These are phyloP conservation scores for Aspergillus sp. DNA, from an alignment of 2,329 filamentous ascomycete genomes.

Conservation along the genomic window DNA sequence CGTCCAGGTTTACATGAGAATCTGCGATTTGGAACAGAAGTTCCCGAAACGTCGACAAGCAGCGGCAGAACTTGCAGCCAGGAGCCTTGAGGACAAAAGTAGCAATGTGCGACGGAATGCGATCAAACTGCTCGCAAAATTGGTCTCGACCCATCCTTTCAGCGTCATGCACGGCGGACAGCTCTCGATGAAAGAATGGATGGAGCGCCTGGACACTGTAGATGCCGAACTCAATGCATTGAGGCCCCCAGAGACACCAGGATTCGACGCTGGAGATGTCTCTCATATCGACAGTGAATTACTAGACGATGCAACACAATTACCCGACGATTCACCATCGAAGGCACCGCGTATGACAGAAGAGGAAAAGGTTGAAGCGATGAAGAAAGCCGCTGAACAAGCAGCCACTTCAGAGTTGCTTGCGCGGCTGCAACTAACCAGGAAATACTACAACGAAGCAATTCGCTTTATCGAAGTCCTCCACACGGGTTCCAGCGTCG, in stretches of 20 bases:
- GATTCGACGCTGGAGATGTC: slow-evolving; percentile 65
- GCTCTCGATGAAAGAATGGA: slow-evolving; percentile 83
- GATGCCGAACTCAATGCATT: slow-evolving; percentile 79
- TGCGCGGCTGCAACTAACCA: slow-evolving; percentile 80
- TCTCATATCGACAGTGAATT: slow-evolving; percentile 76
- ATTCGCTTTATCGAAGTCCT: slow-evolving; percentile 91
- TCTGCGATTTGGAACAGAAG: slow-evolving; percentile 94
- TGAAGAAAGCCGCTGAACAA: slow-evolving; percentile 80
- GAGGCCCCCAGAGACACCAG: slow-evolving; percentile 71
- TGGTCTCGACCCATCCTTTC: slow-evolving; percentile 94
- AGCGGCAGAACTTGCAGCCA: slow-evolving; percentile 80
- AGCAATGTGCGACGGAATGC: slow-evolving; percentile 95
- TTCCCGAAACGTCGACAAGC: slow-evolving; percentile 89
- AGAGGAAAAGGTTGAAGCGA: slow-evolving; percentile 70
- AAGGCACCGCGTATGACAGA: slow-evolving; percentile 72
- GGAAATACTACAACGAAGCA: slow-evolving; percentile 90
- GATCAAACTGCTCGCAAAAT: slow-evolving; percentile 82
- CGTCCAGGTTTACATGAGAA: slow-evolving; percentile 87
- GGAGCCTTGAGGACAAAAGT: slow-evolving; percentile 95
- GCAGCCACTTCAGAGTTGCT: slow-evolving; percentile 87
- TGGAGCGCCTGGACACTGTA: slow-evolving; percentile 74
- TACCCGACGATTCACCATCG: slow-evolving; percentile 64
- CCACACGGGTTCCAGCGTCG: slow-evolving; percentile 74
- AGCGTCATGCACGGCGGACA: slow-evolving; percentile 87
- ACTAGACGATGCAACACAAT: slow-evolving; percentile 83